A percentile compares a stretch with the other conserved stretches of the same genome.
These are phyloP conservation scores for Colletotrichum eremochloae DNA, from an alignment of 2,329 filamentous ascomycete species.

Conservation along the genomic window DNA sequence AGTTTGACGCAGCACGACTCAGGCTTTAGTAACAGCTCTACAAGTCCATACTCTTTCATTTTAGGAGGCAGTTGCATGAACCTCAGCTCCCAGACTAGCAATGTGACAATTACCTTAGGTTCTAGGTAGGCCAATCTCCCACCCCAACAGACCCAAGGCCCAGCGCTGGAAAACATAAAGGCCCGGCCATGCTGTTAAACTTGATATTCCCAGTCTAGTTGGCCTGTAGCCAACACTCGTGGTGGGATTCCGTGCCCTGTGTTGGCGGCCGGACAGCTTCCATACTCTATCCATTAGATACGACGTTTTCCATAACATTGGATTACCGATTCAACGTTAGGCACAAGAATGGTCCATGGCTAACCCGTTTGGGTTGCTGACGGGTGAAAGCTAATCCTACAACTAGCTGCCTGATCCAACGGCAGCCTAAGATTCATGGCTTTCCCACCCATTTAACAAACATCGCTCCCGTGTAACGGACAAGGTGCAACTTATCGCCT, in stretches of 20 bases:
- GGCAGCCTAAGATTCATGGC: neutral
- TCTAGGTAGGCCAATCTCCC: conserved; percentile 18
- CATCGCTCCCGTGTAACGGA: neutral
- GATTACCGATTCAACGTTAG: neutral
- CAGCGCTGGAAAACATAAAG: conserved; percentile 7
- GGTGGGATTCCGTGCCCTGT: neutral
- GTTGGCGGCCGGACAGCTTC: neutral
- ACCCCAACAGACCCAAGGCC: conserved; percentile 9
- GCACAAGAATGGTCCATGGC: neutral
- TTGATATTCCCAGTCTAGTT: neutral
- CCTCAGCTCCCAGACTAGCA: conserved; percentile 11
- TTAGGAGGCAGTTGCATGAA: neutral
- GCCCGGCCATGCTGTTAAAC: conserved; percentile 1
- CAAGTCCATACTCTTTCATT: neutral
- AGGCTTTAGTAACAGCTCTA: conserved; percentile 7
- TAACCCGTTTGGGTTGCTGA: neutral
- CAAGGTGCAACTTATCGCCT: neutral
- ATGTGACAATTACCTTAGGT: conserved; percentile 6
- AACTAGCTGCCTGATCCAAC: no score
- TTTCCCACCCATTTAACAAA: neutral
- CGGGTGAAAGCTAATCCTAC: neutral
- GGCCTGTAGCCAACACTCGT: neutral
- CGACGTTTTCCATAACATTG: neutral
- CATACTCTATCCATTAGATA: neutral
- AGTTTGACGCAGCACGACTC: conserved; percentile 10